Base-by-base conservation (phyloP, 2,329 filamentous ascomycete species). In the Cladosporium oxysporum region DNA sequence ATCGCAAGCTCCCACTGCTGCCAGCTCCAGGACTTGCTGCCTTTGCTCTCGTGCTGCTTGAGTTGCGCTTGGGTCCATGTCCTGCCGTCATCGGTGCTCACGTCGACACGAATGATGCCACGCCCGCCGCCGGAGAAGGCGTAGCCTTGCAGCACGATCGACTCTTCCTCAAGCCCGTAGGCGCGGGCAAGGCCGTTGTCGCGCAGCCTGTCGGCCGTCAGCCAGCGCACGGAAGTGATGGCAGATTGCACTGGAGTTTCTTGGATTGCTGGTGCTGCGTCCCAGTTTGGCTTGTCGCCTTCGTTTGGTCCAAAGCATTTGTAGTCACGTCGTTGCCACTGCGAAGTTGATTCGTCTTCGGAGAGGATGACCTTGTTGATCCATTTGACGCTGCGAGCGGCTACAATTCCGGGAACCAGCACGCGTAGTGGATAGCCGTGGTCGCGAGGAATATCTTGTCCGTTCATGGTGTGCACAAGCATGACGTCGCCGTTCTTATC, bases 301-400 rank as follows among this genome's bases (percentile, higher is more conserved):
- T 64, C 60, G 28, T 74, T 73, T 3, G 88, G 88, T 0, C 88
- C 87, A 66, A 90, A 90, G 71, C 84, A 86, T 74, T 90, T 90
- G 77, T 91, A 90, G 73, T 91, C 88, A 21, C 84, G 82, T 26
- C 85, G 82, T 73, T 90, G 87, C 87, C 88, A 89, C 72, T 89
- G 84, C 52, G 84, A 88, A 3, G 82, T 77, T 70, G 87, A 88
- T 75, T 91, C 89, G 68, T 91, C 88, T 65, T 88, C 86, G 47
- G 87, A 85, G 1, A 91, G 80, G 0, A 85, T 83, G 63, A 91
- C 87, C 53, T 84, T 84, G 67, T 83, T 86, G 1, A 91, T 79
- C 89, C 88, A 91, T 72, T 91, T 91, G 69, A 90, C 88, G 6
- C 85, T 88, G 1, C 88, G 82, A 0, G 88, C 89, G 0, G 88